These are phyloP conservation scores for Emergomyces orientalis DNA, from an alignment of 2,329 filamentous ascomycete species.

Conservation along the genomic window DNA sequence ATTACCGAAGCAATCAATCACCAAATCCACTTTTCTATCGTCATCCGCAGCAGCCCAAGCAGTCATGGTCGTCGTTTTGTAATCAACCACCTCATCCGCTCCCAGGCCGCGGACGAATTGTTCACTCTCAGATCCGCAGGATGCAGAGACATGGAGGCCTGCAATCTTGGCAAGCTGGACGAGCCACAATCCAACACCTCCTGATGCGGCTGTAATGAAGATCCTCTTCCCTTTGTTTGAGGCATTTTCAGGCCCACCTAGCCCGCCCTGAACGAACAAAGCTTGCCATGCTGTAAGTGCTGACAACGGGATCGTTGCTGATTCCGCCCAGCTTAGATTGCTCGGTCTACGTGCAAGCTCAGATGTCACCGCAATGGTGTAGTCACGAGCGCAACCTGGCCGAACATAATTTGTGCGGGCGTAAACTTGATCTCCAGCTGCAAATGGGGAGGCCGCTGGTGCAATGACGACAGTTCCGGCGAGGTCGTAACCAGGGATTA, in stretches of 20 bases:
- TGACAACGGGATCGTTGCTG: slow-evolving; percentile 33
- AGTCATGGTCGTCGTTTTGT: slow-evolving; percentile 19
- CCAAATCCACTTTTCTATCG: slow-evolving; percentile 32
- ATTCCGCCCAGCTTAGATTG: slow-evolving; percentile 29
- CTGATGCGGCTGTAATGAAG: slow-evolving; percentile 38
- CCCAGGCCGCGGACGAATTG: slow-evolving; percentile 34
- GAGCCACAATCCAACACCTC: slow-evolving; percentile 38
- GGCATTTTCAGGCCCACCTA: slow-evolving; percentile 13
- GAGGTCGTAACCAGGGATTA: slow-evolving; percentile 37
- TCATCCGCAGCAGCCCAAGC: slow-evolving; percentile 27
- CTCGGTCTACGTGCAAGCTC: slow-evolving; percentile 33
- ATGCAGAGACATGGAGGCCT: slow-evolving; percentile 35
- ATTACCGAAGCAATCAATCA: slow-evolving; percentile 39
- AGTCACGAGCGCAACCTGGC: slow-evolving; percentile 32
- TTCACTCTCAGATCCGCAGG: slow-evolving; percentile 31
- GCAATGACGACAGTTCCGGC: slow-evolving; percentile 32
- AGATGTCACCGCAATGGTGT: slow-evolving; percentile 25
- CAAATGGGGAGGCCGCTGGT: slow-evolving; percentile 31
- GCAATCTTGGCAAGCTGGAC: slow-evolving; percentile 22
- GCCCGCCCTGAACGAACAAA: slow-evolving; percentile 33
- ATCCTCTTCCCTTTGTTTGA: slow-evolving; percentile 29
- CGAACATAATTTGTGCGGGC: slow-evolving; percentile 29
- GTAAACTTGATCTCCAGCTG: slow-evolving; percentile 33
- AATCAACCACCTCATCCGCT: slow-evolving; percentile 36
- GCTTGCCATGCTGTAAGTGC: slow-evolving; percentile 39